Evolutionary conservation across 129 eudicot species (phyloP), one percentile per base, ranked within the genome.

Genomic region (Tagetes erecta): DNA sequence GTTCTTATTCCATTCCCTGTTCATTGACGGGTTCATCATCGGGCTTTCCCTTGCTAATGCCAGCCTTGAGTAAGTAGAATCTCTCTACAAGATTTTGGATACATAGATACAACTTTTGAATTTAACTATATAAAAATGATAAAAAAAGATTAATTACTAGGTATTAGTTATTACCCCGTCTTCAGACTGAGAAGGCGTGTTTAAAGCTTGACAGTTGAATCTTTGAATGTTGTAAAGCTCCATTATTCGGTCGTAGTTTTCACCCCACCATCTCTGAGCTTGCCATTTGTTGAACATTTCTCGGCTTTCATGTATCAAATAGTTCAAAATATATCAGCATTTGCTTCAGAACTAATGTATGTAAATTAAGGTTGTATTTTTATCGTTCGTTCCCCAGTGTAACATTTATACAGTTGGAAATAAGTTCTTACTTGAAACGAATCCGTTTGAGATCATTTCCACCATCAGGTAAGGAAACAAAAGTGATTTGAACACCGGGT

Each of bases 261-360:
- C 97, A 10, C 96, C 96, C 96, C 97, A 92, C 97, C 97, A 92
- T 72, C 94, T 80, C 56, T 89, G 96, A 74, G 97, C 97, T 92
- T 92, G 91, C 97, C 97, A 92, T 81, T 92, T 92, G 75, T 92
- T 76, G 64, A 92, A 92, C 97, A 92, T 85, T 68, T 92, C 97
- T 8, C 97, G 97, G 86, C 97, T 92, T 79, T 64, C 78, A 84
- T 3, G 47, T 58, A 55, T 73, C 38, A 8, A 45, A 65, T 31
- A 65, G 41, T 62, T 41, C 13, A 80, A 72, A 14, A 67, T 42
- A 73, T 47, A 68, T 78, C 71, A 80, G 69, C 60, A 80, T 64
- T 57, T 57, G 8, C 33, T 71, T 9, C 10, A 20, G 27, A 20
- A 20, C 27, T 20, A 20, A 20, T 20, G 27, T 20, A 20, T 20